Conservation (phyloP, 352 stramenopile species). For the Phytopythium kandeliae region DNA sequence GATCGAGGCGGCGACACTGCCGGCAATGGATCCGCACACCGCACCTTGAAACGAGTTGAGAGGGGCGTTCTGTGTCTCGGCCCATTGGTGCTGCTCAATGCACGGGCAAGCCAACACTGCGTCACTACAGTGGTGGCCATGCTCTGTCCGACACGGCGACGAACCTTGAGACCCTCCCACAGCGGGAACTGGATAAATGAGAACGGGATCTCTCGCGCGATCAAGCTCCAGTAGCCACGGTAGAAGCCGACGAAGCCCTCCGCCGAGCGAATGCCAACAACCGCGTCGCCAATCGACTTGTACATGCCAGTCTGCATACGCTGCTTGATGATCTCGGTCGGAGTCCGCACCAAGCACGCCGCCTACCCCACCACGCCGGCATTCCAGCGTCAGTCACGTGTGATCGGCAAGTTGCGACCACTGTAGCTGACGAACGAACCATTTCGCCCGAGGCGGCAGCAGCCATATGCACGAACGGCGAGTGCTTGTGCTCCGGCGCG, state of each 20-base stretch:
- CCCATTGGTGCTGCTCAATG: conserved; percentile 64
- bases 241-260: conserved; percentile 90
- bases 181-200: conserved; percentile 99
- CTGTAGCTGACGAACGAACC: conserved; percentile 17
- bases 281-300: conserved; percentile 55
- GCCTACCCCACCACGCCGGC: conserved; percentile 31
- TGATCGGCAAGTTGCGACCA: background rate
- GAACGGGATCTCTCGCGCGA: conserved; percentile 99
- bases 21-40: conserved; percentile 93
- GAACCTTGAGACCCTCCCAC: conserved; percentile 95
- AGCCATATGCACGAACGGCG: conserved; percentile 92
- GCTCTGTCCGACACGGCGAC: no score
- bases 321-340: conserved; percentile 99
- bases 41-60: conserved; percentile 92
- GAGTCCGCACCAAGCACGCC: conserved; percentile 97
- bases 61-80: conserved; percentile 60
- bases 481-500: conserved; percentile 68
- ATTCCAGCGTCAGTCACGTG: background rate
- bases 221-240: conserved; percentile 96
- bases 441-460: conserved; percentile 94
- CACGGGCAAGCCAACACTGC: conserved; percentile 3
- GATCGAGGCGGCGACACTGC: conserved; percentile 92
- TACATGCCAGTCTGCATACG: conserved; percentile 96
- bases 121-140: no score
- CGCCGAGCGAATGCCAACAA: conserved; percentile 75